phyloP scores from a whole-genome alignment of 1,284 basidiomycete genomes.

The Porogramme epimiltina region DNA sequence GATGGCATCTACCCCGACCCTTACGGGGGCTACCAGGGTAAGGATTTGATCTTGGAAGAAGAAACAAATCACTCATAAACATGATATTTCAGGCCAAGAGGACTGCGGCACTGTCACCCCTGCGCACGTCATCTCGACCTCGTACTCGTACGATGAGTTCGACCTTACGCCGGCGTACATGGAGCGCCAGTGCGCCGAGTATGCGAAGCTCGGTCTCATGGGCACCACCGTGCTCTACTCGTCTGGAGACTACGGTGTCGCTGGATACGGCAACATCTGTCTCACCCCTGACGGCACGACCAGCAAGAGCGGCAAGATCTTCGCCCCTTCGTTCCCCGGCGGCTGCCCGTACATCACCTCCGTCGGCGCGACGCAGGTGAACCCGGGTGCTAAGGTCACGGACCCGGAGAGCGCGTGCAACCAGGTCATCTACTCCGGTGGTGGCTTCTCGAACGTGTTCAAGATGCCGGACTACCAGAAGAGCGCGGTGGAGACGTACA shows the following conservation, averaged over 20 bases:
- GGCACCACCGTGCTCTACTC: slow-evolving; percentile 25
- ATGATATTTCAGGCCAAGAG: slow-evolving; percentile 24
- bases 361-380: slow-evolving; percentile 57
- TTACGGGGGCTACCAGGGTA: slow-evolving; percentile 15
- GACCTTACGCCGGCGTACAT: slow-evolving; percentile 39
- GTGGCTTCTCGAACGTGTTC: slow-evolving; percentile 51
- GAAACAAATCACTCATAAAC: too few species aligned
- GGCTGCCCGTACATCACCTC: slow-evolving; percentile 62
- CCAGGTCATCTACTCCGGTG: slow-evolving; percentile 41
- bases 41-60: too few species aligned
- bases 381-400: slow-evolving; percentile 52
- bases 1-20: slow-evolving; percentile 29
- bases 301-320: slow-evolving; percentile 8
- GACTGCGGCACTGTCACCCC: slow-evolving; percentile 41
- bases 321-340: slow-evolving; percentile 30
- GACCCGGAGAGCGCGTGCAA: slow-evolving; percentile 50
- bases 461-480: slow-evolving; percentile 41
- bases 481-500: slow-evolving; percentile 35
- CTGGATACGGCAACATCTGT: slow-evolving; percentile 22
- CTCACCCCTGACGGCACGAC: slow-evolving; percentile 24
- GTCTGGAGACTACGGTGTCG: slow-evolving; percentile 26
- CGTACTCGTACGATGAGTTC: slow-evolving; percentile 42
- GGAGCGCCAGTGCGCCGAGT: slow-evolving; percentile 44
- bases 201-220: slow-evolving; percentile 42
- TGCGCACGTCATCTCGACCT: slow-evolving; percentile 44